phyloP scores from a whole-genome alignment of 352 stramenopile genomes.

The Pythium plurisporium region DNA sequence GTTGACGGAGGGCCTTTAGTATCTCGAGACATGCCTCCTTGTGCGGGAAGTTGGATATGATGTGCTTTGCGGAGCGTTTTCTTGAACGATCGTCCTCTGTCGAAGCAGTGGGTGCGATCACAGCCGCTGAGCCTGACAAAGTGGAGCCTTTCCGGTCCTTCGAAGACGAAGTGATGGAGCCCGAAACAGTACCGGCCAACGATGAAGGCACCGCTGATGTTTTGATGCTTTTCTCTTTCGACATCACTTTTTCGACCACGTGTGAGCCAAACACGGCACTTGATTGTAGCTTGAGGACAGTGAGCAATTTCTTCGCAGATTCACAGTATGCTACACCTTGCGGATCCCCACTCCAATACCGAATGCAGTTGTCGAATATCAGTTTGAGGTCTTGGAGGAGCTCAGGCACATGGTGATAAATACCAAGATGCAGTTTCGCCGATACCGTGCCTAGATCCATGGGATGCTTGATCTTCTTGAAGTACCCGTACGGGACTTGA shows the following conservation, averaged over 20 bases:
- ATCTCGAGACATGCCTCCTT: conserved; percentile 68
- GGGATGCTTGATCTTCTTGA: conserved; percentile 66
- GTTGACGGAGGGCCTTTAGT: conserved; percentile 58
- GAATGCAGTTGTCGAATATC: conserved; percentile 86
- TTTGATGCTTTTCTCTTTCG: conserved; percentile 39
- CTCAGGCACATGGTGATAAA: conserved; percentile 53
- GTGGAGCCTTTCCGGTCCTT: conserved; percentile 27
- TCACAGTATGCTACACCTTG: conserved; percentile 79
- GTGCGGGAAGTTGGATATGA: conserved; percentile 46
- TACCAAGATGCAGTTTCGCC: conserved; percentile 54
- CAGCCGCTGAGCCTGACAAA: neutral
- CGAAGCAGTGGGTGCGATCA: neutral
- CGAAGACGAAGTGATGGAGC: conserved; percentile 14
- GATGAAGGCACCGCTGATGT: conserved; percentile 28
- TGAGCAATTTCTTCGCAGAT: conserved; percentile 55
- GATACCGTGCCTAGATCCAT: conserved; percentile 85
- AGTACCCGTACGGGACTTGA: conserved; percentile 81
- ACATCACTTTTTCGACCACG: conserved; percentile 21
- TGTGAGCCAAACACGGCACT: conserved; percentile 32
- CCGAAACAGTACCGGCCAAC: conserved; percentile 13
- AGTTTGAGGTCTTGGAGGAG: conserved; percentile 65
- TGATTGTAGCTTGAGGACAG: conserved; percentile 45
- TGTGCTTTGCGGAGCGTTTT: conserved; percentile 32
- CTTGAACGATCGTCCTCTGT: conserved; percentile 24
- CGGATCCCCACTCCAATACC: conserved; percentile 72